phyloP scores from a whole-genome alignment of 139 green algal genomes.

The Picochlorum sp. region DNA sequence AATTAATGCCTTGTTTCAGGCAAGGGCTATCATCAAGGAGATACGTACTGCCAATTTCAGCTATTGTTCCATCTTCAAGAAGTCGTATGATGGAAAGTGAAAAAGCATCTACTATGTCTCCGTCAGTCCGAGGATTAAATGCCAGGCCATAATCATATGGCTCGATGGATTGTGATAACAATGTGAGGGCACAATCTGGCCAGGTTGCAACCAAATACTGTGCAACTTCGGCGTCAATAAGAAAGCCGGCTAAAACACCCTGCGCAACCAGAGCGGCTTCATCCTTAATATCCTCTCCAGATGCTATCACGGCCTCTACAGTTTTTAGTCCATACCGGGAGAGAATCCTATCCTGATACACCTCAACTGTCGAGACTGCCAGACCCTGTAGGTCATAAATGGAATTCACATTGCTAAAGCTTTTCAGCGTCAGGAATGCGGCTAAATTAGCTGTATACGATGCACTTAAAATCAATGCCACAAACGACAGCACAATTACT shows the following conservation, averaged over 20 bases:
- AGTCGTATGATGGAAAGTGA: neutral
- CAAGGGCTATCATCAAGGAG: constrained; percentile 2
- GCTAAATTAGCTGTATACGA: constrained; percentile 14
- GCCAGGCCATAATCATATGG: constrained; percentile 10
- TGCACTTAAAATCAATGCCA: neutral
- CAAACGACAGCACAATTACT: neutral
- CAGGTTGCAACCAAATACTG: constrained; percentile 6
- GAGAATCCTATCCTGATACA: neutral
- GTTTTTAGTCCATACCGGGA: neutral
- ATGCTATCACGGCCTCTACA: neutral
- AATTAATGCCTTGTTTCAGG: neutral
- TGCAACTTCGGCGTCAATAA: neutral
- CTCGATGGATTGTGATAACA: constrained; percentile 3
- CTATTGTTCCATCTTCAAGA: constrained; percentile 7
- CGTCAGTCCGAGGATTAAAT: neutral
- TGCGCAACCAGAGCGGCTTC: neutral
- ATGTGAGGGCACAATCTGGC: neutral
- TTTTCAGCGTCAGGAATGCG: constrained; percentile 7
- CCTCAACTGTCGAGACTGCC: neutral
- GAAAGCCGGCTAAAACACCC: constrained; percentile 2
- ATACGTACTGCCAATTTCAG: neutral
- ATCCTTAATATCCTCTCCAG: neutral
- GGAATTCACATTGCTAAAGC: neutral
- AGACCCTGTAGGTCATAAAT: constrained; percentile 5
- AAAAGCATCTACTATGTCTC: constrained; percentile 2